Evolutionary conservation across 176 grass and related monocot species (phyloP), one percentile per base, ranked within the genome.

Genomic region (Oryza coarctata): DNA sequence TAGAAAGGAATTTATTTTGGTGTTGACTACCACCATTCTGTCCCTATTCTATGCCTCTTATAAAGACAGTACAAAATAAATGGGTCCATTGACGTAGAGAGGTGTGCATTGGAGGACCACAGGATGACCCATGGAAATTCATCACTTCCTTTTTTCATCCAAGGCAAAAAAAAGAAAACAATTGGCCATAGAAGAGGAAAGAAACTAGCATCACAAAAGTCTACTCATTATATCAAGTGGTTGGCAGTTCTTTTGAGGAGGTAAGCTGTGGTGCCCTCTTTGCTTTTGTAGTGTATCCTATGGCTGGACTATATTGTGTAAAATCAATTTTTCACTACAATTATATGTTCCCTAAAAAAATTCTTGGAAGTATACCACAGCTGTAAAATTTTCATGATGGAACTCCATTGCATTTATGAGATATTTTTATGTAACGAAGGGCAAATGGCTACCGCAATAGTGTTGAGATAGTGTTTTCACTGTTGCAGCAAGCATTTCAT

Each of bases 201-300:
- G 8, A 14, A 65, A 43, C 10, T 38, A 65, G 17, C 55, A 44
- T 63, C 9, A 28, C 55, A 61, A 67, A 81, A 78, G 88, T 67
- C n/a, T 44, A 86, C 66, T 73, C 66, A 82, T 86, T 73, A 26
- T 22, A 55, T 20, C 18, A 18, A 47, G 71, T 86, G 65, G 73
- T 3, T 73, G 47, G 52, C 72, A 72, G 72, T 65, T 70, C 83
- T 89, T 89, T 89, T 73, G 88, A 86, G 87, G 87, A 12, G 78
- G 65, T 45, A 27, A 28, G 60, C 31, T 34, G 52, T 39, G 41
- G 15, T 27, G 23, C 14, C 41, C 34, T 65, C 40, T 34, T 66
- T 65, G 58, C 71, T 44, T 85, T 82, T 77, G 64, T 64, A 76
- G 75, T 88, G 50, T 75, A 49, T 31, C 80, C 11, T 80, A 61